Evolutionary conservation across 2,329 filamentous ascomycete genomes (phyloP), one percentile per base, ranked within the genome.

Genomic region (Ascosphaera apis): DNA sequence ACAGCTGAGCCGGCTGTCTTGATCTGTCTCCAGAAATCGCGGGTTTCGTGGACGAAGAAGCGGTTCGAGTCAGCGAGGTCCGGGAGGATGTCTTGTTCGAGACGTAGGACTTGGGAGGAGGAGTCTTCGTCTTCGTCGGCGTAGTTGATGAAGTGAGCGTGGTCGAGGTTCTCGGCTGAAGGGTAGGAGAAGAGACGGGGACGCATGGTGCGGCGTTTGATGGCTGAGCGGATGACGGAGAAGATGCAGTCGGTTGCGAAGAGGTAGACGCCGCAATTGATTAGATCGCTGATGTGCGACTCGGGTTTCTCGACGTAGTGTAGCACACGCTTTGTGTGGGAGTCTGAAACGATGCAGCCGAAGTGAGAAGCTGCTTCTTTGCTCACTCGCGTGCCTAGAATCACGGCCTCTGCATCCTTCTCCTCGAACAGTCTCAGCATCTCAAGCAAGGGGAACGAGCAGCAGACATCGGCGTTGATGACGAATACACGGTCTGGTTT

Each of bases 251-350:
- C 83, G 43, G 84, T 88, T 44, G 79, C 72, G 60, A 98, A 98
- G 48, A 95, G 80, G 63, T 95, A 98, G 50, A 98, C 84, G 48
- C 88, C 88, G 58, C 88, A 95, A 67, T 95, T 98, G 68, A 98
- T 98, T 46, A 98, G 67, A 63, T 93, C 93, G 52, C 80, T 91
- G 58, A 98, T 93, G 58, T 91, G 80, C 38, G 79, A 83, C 59
- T 98, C 86, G 45, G 88, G 88, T 66, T 95, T 95, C 69, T 95
- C 88, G 54, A 98, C 88, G 61, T 98, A 95, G 63, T 98, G 88
- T 41, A 95, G 74, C 33, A 98, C 88, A 45, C 86, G 82, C 55
- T 86, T 84, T 44, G 80, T 91, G 61, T 93, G 82, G 31, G 77
- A 64, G 57, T 98, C 88, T 38, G 80, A 88, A 39, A 95, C 88